Conservation (phyloP, 352 stramenopile genomes). For the Phytophthora kernoviae region DNA sequence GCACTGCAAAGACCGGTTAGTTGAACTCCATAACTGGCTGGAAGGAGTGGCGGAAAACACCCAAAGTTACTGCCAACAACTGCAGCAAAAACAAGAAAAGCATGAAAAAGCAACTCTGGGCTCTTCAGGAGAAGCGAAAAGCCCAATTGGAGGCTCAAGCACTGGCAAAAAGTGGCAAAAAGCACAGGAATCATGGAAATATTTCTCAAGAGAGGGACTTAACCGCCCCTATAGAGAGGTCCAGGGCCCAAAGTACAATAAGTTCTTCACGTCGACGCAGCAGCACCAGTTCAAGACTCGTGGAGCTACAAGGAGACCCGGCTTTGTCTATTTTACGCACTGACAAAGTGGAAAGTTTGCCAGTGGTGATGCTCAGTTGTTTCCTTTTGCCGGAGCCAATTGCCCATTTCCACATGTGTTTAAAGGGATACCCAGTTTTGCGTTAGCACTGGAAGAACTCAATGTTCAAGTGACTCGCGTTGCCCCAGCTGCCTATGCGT, state of each 20-base stretch:
- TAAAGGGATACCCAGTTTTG: slow-evolving; percentile 70
- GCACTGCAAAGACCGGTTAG: slow-evolving; percentile 76
- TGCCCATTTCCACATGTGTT: slow-evolving; percentile 74
- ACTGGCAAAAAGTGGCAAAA: slow-evolving; percentile 18
- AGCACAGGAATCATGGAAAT: slow-evolving; percentile 13
- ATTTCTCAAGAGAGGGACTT: background rate
- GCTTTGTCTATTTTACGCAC: slow-evolving; percentile 31
- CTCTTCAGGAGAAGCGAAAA: slow-evolving; percentile 28
- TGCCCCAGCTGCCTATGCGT: slow-evolving; percentile 58
- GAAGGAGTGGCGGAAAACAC: slow-evolving; percentile 70
- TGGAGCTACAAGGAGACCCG: slow-evolving; percentile 27
- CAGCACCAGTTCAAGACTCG: slow-evolving; percentile 20
- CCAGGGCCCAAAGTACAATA: background rate
- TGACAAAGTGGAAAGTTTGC: slow-evolving; percentile 44
- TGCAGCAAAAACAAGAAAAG: slow-evolving; percentile 35
- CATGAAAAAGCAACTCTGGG: slow-evolving; percentile 19
- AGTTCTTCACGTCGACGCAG: slow-evolving; percentile 11
- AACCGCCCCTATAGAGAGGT: background rate
- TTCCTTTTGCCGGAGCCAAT: slow-evolving; percentile 83
- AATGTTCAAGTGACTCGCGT: slow-evolving; percentile 61
- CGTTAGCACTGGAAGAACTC: slow-evolving; percentile 71
- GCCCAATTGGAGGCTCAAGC: slow-evolving; percentile 23
- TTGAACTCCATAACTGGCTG: slow-evolving; percentile 77
- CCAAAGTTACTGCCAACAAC: slow-evolving; percentile 54
- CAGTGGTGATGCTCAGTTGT: slow-evolving; percentile 60